These are phyloP conservation scores for Naganishia cerealis DNA, from an alignment of 1,284 basidiomycete genomes.

Conservation along the genomic window DNA sequence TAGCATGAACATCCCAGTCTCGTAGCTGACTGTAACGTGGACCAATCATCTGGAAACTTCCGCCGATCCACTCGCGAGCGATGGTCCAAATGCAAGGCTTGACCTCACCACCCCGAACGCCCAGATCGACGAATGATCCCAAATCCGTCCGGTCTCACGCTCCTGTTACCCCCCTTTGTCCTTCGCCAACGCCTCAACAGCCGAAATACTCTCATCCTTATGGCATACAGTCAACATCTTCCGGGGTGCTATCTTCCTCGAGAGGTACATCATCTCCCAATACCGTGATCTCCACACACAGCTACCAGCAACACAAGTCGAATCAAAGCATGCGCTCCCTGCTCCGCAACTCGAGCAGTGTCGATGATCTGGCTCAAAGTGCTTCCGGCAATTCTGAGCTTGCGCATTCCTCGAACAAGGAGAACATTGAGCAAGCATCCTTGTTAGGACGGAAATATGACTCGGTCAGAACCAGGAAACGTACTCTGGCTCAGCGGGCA, in stretches of 20 bases:
- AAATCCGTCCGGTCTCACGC: background rate
- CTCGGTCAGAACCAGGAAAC: conserved; percentile 11
- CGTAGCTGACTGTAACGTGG: background rate
- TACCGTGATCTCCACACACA: conserved; percentile 8
- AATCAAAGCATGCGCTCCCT: conserved; percentile 15
- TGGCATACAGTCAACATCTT: conserved; percentile 19
- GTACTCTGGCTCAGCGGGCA: conserved; percentile 19
- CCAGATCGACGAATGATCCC: background rate
- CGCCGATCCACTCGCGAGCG: background rate
- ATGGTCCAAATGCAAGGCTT: background rate
- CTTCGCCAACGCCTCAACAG: conserved; percentile 14
- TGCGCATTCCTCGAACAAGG: no score
- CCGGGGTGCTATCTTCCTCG: conserved; percentile 17
- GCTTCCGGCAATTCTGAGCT: background rate
- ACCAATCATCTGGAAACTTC: background rate
- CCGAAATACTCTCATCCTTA: conserved; percentile 22
- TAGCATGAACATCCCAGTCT: no score
- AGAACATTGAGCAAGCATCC: background rate
- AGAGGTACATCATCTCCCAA: conserved; percentile 14
- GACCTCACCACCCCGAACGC: background rate
- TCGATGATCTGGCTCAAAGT: conserved; percentile 3
- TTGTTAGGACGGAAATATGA: conserved; percentile 12
- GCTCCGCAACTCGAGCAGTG: conserved; percentile 18
- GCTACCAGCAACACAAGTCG: conserved; percentile 27
- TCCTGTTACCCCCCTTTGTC: conserved; percentile 7